Conservation (phyloP, 352 stramenopile genomes). For the Phytophthora citrophthora region DNA sequence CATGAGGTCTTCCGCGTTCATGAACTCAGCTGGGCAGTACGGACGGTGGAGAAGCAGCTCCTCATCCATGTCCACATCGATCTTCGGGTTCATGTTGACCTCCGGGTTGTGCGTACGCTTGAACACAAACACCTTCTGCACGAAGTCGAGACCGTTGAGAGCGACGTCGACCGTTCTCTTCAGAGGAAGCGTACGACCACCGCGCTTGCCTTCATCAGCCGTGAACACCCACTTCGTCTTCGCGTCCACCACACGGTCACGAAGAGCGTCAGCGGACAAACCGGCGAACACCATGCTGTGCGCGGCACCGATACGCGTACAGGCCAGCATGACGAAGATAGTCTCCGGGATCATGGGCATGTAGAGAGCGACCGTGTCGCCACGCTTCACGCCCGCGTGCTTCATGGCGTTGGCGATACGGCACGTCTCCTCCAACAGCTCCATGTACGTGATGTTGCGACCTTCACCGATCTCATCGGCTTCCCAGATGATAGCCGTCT, state of each 20-base stretch:
- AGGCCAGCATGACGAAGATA: conserved; percentile 97
- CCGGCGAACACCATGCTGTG: conserved; percentile 98
- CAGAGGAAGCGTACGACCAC: conserved; percentile 91
- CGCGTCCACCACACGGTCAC: conserved; percentile 94
- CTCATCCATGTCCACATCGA: conserved; percentile 94
- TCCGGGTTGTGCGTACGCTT: conserved; percentile 81
- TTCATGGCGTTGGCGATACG: conserved; percentile 96
- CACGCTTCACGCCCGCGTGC: conserved; percentile 82
- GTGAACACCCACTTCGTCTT: conserved; percentile 92
- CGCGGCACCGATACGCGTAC: conserved; percentile 95
- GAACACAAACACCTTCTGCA: conserved; percentile 96
- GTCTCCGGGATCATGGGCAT: conserved; percentile 99
- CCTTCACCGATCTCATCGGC: conserved; percentile 94
- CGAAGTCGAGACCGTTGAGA: conserved; percentile 85
- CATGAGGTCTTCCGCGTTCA: conserved; percentile 96
- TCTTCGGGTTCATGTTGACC: conserved; percentile 70
- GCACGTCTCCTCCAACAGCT: conserved; percentile 61
- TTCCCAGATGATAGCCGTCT: conserved; percentile 97
- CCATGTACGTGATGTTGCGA: conserved; percentile 52
- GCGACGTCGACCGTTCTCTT: conserved; percentile 96
- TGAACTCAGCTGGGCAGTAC: conserved; percentile 94
- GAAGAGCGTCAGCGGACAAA: conserved; percentile 93
- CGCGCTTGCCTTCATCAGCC: conserved; percentile 90
- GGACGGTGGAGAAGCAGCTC: conserved; percentile 90
- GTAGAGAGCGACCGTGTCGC: conserved; percentile 97